Percentiles rank a stretch among this genome's conserved stretches.
These are phyloP conservation scores for Globisporangium nagaii DNA, from an alignment of 352 stramenopile species.

Conservation along the genomic window DNA sequence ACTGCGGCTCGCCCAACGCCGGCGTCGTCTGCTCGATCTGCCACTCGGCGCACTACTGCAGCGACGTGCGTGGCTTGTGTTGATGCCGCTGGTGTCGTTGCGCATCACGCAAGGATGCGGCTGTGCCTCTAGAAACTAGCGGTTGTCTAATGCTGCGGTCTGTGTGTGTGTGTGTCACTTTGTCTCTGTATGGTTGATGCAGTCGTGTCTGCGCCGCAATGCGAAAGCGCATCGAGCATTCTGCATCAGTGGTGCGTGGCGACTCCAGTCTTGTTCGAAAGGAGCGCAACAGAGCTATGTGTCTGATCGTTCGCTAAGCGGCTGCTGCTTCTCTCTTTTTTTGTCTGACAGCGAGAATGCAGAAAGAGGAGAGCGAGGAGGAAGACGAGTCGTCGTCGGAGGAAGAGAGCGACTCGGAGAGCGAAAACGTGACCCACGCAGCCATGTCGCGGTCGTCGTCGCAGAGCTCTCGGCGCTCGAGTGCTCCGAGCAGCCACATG, in stretches of 20 bases:
- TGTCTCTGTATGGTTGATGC: too few species aligned
- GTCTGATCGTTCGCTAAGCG: too few species aligned
- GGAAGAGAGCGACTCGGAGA: constrained; percentile 73
- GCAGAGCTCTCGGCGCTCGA: constrained; percentile 7
- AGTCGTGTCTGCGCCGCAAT: constrained; percentile 71
- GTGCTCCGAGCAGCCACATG: background rate
- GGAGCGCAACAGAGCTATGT: too few species aligned
- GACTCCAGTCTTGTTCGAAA: background rate
- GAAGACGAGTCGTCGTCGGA: constrained; percentile 54
- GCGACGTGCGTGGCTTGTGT: constrained; percentile 50
- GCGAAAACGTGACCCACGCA: constrained; percentile 33
- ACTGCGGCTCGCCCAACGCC: constrained; percentile 58
- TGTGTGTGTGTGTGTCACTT: background rate
- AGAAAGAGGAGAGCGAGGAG: constrained; percentile 49
- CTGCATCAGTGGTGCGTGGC: constrained; percentile 48
- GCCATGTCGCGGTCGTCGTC: constrained; percentile 15
- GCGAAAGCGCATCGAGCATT: constrained; percentile 62
- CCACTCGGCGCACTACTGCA: constrained; percentile 64
- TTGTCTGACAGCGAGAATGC: constrained; percentile 32
- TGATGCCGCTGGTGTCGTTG: too few species aligned
- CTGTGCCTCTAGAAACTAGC: too few species aligned
- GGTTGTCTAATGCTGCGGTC: background rate
- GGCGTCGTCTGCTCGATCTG: constrained; percentile 62
- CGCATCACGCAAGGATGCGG: too few species aligned
- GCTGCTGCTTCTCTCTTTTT: too few species aligned